phyloP scores from a whole-genome alignment of 1,139 yeast species.

The Kodamaea ohmeri region DNA sequence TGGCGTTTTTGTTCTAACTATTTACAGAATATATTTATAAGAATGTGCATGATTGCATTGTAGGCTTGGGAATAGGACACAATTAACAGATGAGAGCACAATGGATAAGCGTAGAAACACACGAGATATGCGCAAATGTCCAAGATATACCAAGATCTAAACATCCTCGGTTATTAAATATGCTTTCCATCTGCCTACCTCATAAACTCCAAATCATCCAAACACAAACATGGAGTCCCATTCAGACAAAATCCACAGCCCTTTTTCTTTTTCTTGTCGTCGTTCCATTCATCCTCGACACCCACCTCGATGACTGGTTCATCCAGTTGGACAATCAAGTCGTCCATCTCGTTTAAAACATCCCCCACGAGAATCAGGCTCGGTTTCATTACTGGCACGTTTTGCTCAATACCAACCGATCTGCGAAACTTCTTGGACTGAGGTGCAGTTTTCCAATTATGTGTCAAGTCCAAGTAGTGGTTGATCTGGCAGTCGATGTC shows the following conservation, averaged over 20 bases:
- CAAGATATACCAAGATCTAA: no score
- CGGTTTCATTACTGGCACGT: slow-evolving; percentile 10
- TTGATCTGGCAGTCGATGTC: slow-evolving; percentile 35
- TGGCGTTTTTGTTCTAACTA: slow-evolving; percentile 37
- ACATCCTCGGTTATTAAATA: no score
- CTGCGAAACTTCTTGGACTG: slow-evolving; percentile 2
- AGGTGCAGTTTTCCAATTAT: slow-evolving; percentile 10
- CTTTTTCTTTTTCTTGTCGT: slow-evolving; percentile 15
- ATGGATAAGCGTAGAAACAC: no score
- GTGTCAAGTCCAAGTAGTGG: slow-evolving; percentile 26
- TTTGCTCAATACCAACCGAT: slow-evolving; percentile 7
- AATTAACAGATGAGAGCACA: no score
- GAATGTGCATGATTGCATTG: slow-evolving; percentile 2
- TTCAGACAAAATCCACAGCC: slow-evolving; percentile 45
- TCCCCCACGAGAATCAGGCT: slow-evolving; percentile 13
- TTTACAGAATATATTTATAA: slow-evolving; percentile 4
- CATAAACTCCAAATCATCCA: slow-evolving; percentile 23
- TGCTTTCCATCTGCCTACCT: slow-evolving; percentile 1
- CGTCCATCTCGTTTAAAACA: slow-evolving; percentile 6
- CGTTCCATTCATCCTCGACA: slow-evolving; percentile 14
- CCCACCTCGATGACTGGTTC: slow-evolving; percentile 16
- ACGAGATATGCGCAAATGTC: no score
- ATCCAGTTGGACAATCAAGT: slow-evolving; percentile 12
- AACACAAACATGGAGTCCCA: slow-evolving; percentile 43
- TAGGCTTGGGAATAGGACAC: no score